Evolutionary conservation across 106 monocot species (phyloP), one percentile per base, ranked within the genome.

Genomic region (Dendrobium chrysotoxum): DNA sequence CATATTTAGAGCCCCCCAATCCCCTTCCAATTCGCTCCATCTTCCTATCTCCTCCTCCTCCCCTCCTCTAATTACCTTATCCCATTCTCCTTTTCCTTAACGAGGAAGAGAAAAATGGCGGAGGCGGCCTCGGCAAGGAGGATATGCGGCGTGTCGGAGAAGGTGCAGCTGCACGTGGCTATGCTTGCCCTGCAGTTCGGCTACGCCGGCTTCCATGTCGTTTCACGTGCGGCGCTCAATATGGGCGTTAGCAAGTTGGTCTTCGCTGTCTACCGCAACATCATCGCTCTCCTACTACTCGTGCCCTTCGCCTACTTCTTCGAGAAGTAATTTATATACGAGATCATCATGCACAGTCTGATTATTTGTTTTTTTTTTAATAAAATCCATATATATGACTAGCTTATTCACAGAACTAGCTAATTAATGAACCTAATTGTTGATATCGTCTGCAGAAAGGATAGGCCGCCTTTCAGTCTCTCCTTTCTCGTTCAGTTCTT

Each of bases 241-340:
- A 94, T 94, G 91, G 94, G 94, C 65, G 85, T 91, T 50, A 91
- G 94, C 85, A 91, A 91, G 77, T 46, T 91, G 18, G 94, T 91
- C 65, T 91, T 86, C 85, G 89, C 89, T 13, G 91, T 94, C 75
- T 94, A 94, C 79, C 82, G 94, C 25, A 94, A 94, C 88, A 88
- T 89, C 82, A 88, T 91, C 72, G 94, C 94, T 65, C 72, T 94
- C 20, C 31, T 82, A 70, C 88, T 91, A 28, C 86, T 94, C 61
- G 79, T 85, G 0, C 94, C 94, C 30, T 91, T 94, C 75, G 94
- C 94, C 81, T 94, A 90, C 78, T 94, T 94, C 79, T 78, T 94
- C 18, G 94, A 94, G 76, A 94, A 91, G 93, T 94, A 91, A 30
- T 53, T 15, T 64, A 61, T 61, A 61, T 23, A 6, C 25, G 25